Evolutionary conservation across 2,329 filamentous ascomycete genomes (phyloP), one percentile per base, ranked within the genome.

Genomic region (Mycosphaerella sp.): DNA sequence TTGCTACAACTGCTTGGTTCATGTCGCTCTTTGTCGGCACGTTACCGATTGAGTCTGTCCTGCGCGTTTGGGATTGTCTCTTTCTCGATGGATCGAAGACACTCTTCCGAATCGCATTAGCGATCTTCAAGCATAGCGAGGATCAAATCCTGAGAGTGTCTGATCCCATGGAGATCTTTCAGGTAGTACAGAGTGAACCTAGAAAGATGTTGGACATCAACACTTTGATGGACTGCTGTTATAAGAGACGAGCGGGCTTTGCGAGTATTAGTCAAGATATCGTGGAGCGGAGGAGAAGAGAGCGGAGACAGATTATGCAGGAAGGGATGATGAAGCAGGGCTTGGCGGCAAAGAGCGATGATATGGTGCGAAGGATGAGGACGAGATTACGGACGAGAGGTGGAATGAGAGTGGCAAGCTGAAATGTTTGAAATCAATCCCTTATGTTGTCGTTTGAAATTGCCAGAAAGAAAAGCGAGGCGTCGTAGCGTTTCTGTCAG

Each of bases 11-110:
- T 8, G 88, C 91, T 3, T 97, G 92, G 92, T 95, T 97, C 71
- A 96, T 97, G 92, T 95, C 88, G 46, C 87, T 93, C 64, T 96
- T 93, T 70, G 93, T 96, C 57, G 90, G 91, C 50, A 95, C 89
- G 0, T 75, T 97, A 14, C 92, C 92, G 1, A 90, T 95, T 58
- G 92, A 97, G 73, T 89, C 86, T 14, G 92, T 91, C 0, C 79
- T 96, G 14, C 86, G 92, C 6, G 89, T 96, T 1, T 97, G 92
- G 92, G 92, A 97, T 64, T 83, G 89, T 1, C 91, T 97, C 67
- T 95, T 96, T 70, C 95, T 95, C 70, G 92, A 97, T 71, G 92
- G 92, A 3, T 90, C 87, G 46, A 95, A 93, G 70, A 95, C 90
- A 0, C 80, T 97, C 6, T 97, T 96, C 74, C 87, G 91, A 45